Evolutionary conservation across 306 rosid genomes (phyloP), one percentile per base, ranked within the genome.

Genomic region (Pterocarpus santalinus): DNA sequence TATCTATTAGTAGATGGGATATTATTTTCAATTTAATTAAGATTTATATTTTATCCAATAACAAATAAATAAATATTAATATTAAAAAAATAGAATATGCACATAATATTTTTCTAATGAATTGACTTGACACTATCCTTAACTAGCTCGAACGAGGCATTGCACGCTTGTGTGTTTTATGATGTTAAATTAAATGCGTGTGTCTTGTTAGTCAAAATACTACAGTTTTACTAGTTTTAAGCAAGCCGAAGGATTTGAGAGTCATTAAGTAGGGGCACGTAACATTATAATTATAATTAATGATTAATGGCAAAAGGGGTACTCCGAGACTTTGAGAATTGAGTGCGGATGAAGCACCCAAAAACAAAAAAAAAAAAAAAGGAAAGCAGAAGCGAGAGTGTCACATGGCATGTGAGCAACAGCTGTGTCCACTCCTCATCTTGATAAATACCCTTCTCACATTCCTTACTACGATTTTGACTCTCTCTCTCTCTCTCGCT

Each of bases 331-430:
- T 22, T 22, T 22, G 28, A 1, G 28, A 22, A 22, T 22, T 46
- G 51, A 2, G 51, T 4, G 10, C 1, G 12, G 3, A 10, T 47
- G 15, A 10, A 47, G 13, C 6, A 0, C 6, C 9, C 47, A 43
- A 43, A 4, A 0, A n/a, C n/a, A n/a, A 43, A 43, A 0, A 9
- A 9, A 43, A 43, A 43, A 43, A 43, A 43, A 43, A 4, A 8
- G 43, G 56, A 49, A 49, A 51, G 57, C 5, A 15, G 16, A 2
- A 47, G 60, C 30, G 86, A 53, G 77, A 56, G 69, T 36, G 61
- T 90, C 97, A 87, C 97, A 93, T 93, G 92, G 90, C 91, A 84
- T 90, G 97, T 86, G 97, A 90, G 84, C 85, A 91, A 69, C 91
- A 90, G 92, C 92, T 91, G 87, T 89, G 92, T 76, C 86, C 86